These are phyloP conservation scores for Leucocoprinus birnbaumii DNA, from an alignment of 768 basidiomycete species.

Conservation along the genomic window DNA sequence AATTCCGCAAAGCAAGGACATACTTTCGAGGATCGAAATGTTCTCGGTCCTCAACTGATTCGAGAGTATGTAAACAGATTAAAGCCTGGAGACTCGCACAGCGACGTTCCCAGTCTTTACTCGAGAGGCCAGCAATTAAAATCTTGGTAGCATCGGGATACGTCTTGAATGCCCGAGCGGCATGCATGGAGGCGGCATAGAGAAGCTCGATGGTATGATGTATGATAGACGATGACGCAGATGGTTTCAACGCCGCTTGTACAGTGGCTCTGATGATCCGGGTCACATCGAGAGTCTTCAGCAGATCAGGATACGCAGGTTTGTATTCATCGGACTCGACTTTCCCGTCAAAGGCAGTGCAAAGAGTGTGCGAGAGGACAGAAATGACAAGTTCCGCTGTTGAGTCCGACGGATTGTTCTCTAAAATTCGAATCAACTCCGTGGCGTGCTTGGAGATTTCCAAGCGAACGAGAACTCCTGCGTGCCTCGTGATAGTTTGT, in stretches of 20 bases:
- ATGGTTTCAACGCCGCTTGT: conserved; percentile 40
- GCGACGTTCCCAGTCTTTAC: conserved; percentile 50
- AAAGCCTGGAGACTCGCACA: conserved; percentile 51
- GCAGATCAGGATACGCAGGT: no score
- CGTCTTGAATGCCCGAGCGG: conserved; percentile 38
- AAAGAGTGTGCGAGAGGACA: no score
- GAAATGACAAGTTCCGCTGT: no score
- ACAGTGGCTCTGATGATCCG: conserved; percentile 41
- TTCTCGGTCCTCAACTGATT: no score
- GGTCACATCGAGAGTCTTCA: conserved; percentile 31
- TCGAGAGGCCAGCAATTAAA: conserved; percentile 53
- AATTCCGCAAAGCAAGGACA: conserved; percentile 35
- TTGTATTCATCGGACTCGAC: no score
- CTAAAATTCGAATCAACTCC: no score
- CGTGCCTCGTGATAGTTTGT: no score
- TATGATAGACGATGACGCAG: conserved; percentile 37
- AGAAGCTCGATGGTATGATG: conserved; percentile 54
- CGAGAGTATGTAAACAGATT: conserved; percentile 46
- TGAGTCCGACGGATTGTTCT: no score
- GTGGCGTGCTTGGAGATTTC: no score
- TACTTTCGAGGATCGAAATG: conserved; percentile 46
- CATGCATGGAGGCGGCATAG: conserved; percentile 39
- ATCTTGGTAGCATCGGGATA: conserved; percentile 44
- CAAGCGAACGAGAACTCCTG: no score
- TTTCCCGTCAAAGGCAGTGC: no score